Conservation (phyloP, 176 grass and related monocot genomes). For the bread wheat (Triticum aestivum) region IWGSC_CS_RefSeq_v2.1 NC_057809.1:147873825-147874324, state of each 20-base stretch:
- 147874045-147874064: not conserved
- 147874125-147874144: not conserved
- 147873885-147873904: not conserved
- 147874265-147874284: too few relatives aligned
- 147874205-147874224: too few relatives aligned
- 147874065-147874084: slow-evolving; percentile 1
- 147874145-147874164: not conserved
- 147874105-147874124: not conserved
- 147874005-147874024: not conserved
- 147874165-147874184: not conserved
- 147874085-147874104: slow-evolving; percentile 2
- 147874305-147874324: too few relatives aligned
- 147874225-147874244: too few relatives aligned
- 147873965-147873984: not conserved
- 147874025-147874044: not conserved
- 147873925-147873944: not conserved
- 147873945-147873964: not conserved
- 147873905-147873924: not conserved
- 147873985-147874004: not conserved
- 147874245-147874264: too few relatives aligned
- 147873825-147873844: not conserved
- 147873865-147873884: not conserved
- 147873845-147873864: not conserved
- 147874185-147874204: too few relatives aligned
- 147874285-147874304: too few relatives aligned